Percentiles rank a stretch among this genome's conserved stretches.
Conservation (phyloP, 768 basidiomycete genomes). For the Boletus reticulatus region DNA sequence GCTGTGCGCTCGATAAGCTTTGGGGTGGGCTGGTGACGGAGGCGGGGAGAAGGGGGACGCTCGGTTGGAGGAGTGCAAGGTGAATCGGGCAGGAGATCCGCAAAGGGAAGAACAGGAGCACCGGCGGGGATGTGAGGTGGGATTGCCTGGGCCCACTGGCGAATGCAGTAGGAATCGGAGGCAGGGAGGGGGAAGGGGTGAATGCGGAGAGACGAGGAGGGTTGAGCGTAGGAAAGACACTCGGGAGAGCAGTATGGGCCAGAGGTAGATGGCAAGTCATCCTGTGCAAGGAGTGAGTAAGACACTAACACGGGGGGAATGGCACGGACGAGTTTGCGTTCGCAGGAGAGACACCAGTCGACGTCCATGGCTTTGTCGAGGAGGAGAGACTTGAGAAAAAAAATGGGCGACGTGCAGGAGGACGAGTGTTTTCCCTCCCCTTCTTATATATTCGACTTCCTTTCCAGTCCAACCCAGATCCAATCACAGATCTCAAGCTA, state of each 20-base stretch:
- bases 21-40: slow-evolving; percentile 27
- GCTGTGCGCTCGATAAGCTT: slow-evolving; percentile 36
- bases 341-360: slow-evolving; percentile 72
- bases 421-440: slow-evolving; percentile 1
- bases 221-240: slow-evolving; percentile 36
- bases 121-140: slow-evolving; percentile 32
- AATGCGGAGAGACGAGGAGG: slow-evolving; percentile 26
- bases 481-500: slow-evolving; percentile 16
- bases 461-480: slow-evolving; percentile 18
- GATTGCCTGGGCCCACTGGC: slow-evolving; percentile 31
- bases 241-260: slow-evolving; percentile 57
- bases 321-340: slow-evolving; percentile 51
- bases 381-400: slow-evolving; percentile 6
- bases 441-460: slow-evolving; percentile 32
- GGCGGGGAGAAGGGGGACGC: slow-evolving; percentile 20
- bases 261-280: slow-evolving; percentile 26
- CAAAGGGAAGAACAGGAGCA: slow-evolving; percentile 28
- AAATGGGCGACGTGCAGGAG: slow-evolving; percentile 17
- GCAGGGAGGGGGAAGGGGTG: neutral
- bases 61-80: slow-evolving; percentile 4
- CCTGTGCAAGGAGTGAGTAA: slow-evolving; percentile 11
- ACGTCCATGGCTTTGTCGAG: slow-evolving; percentile 47
- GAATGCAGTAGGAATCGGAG: slow-evolving; percentile 19
- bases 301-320: neutral
- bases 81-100: slow-evolving; percentile 9